phyloP scores from a whole-genome alignment of 495 filamentous ascomycete species.

The Trichoderma virens region DNA sequence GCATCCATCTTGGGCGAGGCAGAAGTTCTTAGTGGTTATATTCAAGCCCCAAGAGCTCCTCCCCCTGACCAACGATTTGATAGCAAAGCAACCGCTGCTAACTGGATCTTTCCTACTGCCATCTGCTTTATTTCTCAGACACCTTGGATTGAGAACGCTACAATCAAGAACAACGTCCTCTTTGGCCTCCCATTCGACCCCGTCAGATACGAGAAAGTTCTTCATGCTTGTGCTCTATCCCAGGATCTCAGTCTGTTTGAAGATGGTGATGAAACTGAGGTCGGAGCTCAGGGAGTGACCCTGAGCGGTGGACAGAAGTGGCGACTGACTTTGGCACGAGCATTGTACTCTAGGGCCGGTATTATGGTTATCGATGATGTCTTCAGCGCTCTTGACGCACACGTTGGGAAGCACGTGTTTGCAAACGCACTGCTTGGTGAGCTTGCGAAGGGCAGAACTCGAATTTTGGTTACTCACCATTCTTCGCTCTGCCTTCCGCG shows the following conservation, averaged over 20 bases:
- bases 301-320: constrained; percentile 67
- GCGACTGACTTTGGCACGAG: constrained; percentile 60
- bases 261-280: constrained; percentile 60
- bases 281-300: constrained; percentile 63
- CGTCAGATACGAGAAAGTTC: constrained; percentile 43
- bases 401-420: constrained; percentile 41
- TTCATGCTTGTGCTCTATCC: constrained; percentile 56
- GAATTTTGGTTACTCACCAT: constrained; percentile 49
- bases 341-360: constrained; percentile 58
- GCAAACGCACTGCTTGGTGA: constrained; percentile 43
- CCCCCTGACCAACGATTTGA: constrained; percentile 29
- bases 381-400: constrained; percentile 53
- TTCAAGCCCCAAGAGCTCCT: constrained; percentile 32
- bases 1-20: constrained; percentile 51
- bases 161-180: constrained; percentile 49
- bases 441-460: constrained; percentile 36
- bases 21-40: constrained; percentile 35
- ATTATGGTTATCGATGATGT: constrained; percentile 65
- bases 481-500: constrained; percentile 46
- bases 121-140: constrained; percentile 56
- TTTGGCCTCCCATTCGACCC: constrained; percentile 43
- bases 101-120: constrained; percentile 53
- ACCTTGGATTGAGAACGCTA: constrained; percentile 50
- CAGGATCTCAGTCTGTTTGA: constrained; percentile 56
- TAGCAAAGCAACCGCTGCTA: constrained; percentile 36